phyloP scores from a whole-genome alignment of 225 moss, liverwort and hornwort species.

The Bryoerythrophyllum caledonicum region DNA sequence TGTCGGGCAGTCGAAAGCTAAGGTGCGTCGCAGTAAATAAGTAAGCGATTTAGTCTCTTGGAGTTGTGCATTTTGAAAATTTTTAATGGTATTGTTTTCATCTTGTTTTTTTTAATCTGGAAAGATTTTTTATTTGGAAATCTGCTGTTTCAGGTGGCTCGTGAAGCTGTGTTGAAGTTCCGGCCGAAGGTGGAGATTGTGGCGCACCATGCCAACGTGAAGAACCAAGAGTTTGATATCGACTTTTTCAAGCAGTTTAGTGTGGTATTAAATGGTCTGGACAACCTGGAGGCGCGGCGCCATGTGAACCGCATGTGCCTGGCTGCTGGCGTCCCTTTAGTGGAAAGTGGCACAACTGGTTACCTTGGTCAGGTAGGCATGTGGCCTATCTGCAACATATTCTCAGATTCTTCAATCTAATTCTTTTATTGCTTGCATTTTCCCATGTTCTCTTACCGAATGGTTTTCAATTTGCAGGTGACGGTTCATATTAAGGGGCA shows the following conservation, averaged over 20 bases:
- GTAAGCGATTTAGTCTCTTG: too few species aligned
- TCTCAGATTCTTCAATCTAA: neutral
- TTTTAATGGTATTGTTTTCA: too few species aligned
- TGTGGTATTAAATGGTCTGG: constrained; percentile 93
- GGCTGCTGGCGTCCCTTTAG: constrained; percentile 91
- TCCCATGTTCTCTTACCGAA: neutral
- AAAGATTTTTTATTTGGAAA: neutral
- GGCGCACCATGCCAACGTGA: constrained; percentile 95
- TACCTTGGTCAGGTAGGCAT: constrained; percentile 91
- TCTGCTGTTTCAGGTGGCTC: constrained; percentile 67
- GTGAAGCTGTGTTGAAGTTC: constrained; percentile 91
- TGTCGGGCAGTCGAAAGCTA: constrained; percentile 96
- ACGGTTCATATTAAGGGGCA: constrained; percentile 90
- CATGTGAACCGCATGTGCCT: constrained; percentile 98
- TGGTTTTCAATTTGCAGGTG: constrained; percentile 55
- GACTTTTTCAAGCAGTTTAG: constrained; percentile 94
- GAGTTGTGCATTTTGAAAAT: too few species aligned
- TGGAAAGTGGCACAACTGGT: constrained; percentile 98
- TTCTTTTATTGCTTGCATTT: neutral
- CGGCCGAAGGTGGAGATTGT: constrained; percentile 88
- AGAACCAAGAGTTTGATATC: constrained; percentile 81
- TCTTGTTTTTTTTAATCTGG: neutral
- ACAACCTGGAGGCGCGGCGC: constrained; percentile 95
- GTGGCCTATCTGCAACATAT: neutral
- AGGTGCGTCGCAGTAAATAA: constrained; percentile 45